phyloP scores from a whole-genome alignment of 2,329 filamentous ascomycete species.

The Pyrenophora tritici-repentis region DNA sequence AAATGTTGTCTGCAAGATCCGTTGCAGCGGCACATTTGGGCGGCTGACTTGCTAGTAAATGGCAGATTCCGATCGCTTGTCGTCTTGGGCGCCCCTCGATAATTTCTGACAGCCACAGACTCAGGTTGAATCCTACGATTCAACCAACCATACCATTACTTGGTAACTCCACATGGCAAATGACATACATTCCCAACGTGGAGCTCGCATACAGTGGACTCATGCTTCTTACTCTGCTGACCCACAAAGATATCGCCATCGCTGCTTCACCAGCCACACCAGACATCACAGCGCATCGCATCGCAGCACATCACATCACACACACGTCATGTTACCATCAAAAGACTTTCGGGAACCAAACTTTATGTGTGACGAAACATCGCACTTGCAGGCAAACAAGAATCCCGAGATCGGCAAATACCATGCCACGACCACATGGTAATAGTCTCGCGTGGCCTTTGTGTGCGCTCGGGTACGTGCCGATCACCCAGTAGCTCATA shows the following conservation, averaged over 20 bases:
- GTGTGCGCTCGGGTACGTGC: background rate
- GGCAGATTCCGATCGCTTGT: background rate
- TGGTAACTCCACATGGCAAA: background rate
- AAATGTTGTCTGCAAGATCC: background rate
- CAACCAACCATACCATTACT: background rate
- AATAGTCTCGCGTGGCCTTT: background rate
- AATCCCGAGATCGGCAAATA: background rate
- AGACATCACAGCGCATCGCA: background rate
- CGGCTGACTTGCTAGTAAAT: background rate
- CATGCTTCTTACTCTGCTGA: background rate
- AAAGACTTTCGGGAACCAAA: slow-evolving; percentile 3
- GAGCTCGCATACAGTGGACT: background rate
- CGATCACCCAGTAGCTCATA: slow-evolving; percentile 5
- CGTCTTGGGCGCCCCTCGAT: background rate
- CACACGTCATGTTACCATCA: background rate
- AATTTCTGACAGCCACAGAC: background rate
- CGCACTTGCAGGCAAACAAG: background rate
- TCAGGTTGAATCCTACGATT: background rate
- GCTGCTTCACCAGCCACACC: background rate
- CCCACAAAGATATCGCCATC: background rate
- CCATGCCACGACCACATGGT: background rate
- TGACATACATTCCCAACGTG: background rate
- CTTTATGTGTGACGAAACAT: slow-evolving; percentile 1
- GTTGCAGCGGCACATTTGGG: background rate
- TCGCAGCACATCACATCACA: too few species aligned